Evolutionary conservation across 192 early-diverging fungal species (phyloP), one percentile per base, ranked within the genome.

Genomic region (Backusella macrospora): DNA sequence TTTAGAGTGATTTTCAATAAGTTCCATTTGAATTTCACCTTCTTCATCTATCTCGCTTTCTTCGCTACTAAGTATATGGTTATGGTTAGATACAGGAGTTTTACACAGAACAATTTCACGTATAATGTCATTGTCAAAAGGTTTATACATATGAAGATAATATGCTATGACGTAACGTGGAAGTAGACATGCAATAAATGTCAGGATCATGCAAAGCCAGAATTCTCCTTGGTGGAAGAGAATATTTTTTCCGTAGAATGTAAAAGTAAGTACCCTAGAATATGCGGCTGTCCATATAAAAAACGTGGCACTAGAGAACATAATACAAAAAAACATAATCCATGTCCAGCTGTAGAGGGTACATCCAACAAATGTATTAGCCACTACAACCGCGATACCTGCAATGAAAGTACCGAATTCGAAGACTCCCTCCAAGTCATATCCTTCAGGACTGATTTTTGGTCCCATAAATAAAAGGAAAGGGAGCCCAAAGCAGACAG

Each of bases 71-170:
- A 59, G 29, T 34, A 34, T 34, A 34, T 34, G 29, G 2, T 34
- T 0, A 34, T 34, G 21, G 8, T 23, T 23, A 42, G 14, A 23
- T 42, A 45, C 13, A 29, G 21, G 44, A 45, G 40, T 43, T 43
- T 47, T 69, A 38, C 73, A 75, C 23, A 75, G n/a, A 42, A 75
- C 95, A 77, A 88, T 93, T 38, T 96, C 96, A 68, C 93, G 93
- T 45, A 97, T 87, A 63, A 97, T 88, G n/a, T 95, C 90, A 8
- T 89, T 88, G 77, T 97, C 93, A 55, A 86, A 93, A 5, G 96
- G 96, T 43, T 83, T 84, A 81, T 92, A 85, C 40, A 88, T 87
- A 42, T 93, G 89, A 18, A 87, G 82, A 44, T 84, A 78, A 78
- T 90, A 93, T 79, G 91, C 90, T 44, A 85, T 80, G 39, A 85